Percentiles rank a stretch among this genome's conserved stretches.
These are phyloP conservation scores for Trichocladium antarcticum DNA, from an alignment of 495 filamentous ascomycete species.

Conservation along the genomic window DNA sequence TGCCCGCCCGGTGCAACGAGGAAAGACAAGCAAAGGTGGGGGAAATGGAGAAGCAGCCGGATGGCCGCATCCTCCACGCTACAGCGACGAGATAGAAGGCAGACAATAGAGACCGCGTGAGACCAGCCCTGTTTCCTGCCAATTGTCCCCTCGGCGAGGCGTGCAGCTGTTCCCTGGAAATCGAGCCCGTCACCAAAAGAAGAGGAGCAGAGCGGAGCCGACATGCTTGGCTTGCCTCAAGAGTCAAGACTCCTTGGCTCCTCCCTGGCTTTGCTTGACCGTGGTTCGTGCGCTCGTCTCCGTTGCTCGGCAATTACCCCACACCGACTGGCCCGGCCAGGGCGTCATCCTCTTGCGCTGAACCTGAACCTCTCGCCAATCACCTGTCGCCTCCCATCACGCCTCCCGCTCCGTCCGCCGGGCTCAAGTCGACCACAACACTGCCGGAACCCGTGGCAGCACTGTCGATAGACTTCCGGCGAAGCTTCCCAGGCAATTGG, in stretches of 20 bases:
- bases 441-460: background rate
- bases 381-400: background rate
- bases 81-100: conserved; percentile 4
- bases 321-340: background rate
- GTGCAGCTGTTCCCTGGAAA: too few species aligned
- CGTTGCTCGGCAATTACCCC: background rate
- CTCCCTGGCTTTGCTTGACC: too few species aligned
- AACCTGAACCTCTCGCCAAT: background rate
- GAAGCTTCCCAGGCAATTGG: background rate
- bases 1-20: background rate
- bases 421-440: too few species aligned
- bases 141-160: too few species aligned
- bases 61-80: background rate
- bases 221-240: too few species aligned
- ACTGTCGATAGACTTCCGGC: background rate
- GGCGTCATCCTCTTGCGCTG: background rate
- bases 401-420: background rate
- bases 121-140: too few species aligned
- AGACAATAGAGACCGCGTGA: background rate
- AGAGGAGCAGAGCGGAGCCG: too few species aligned
- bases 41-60: background rate
- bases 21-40: background rate
- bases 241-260: too few species aligned
- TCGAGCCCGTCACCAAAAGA: too few species aligned
- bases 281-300: conserved; percentile 1